Evolutionary conservation across 768 basidiomycete species (phyloP).

Genomic region (Phaffia tasmanica): DNA sequence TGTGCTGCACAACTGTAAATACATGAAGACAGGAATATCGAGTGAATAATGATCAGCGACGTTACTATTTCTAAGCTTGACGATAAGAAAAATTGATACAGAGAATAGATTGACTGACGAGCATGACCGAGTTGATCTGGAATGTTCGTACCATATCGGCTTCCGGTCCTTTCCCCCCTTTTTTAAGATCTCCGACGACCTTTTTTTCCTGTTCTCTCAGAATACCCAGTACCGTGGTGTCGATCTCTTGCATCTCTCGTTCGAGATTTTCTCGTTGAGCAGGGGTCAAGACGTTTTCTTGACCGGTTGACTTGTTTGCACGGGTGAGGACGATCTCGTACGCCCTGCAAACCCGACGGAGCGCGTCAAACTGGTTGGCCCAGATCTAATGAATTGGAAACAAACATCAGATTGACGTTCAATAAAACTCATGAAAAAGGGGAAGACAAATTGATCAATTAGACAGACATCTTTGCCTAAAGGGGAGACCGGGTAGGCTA

Average conservation of each 20-base stretch:
- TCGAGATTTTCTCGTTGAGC: background rate
- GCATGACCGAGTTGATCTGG: slow-evolving; percentile 15
- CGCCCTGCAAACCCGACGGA: slow-evolving; percentile 8
- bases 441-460: background rate
- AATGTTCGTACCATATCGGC: slow-evolving; percentile 19
- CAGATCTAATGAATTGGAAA: slow-evolving; percentile 12
- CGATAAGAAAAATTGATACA: background rate
- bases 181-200: background rate
- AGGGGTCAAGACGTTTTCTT: background rate
- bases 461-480: slow-evolving; percentile 10
- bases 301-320: background rate
- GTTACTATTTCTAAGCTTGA: background rate
- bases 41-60: background rate
- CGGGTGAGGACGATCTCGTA: slow-evolving; percentile 14
- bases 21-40: background rate
- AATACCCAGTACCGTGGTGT: slow-evolving; percentile 11
- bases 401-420: background rate
- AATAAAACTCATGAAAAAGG: background rate
- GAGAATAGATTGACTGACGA: background rate
- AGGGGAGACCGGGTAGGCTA: slow-evolving; percentile 11
- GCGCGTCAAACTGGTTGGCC: background rate
- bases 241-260: slow-evolving; percentile 19
- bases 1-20: too few relatives aligned
- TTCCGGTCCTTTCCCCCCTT: slow-evolving; percentile 12
- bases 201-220: slow-evolving; percentile 13